phyloP scores from a whole-genome alignment of 805 yeast species.

The Ogataea nakhonphanomensis region DNA sequence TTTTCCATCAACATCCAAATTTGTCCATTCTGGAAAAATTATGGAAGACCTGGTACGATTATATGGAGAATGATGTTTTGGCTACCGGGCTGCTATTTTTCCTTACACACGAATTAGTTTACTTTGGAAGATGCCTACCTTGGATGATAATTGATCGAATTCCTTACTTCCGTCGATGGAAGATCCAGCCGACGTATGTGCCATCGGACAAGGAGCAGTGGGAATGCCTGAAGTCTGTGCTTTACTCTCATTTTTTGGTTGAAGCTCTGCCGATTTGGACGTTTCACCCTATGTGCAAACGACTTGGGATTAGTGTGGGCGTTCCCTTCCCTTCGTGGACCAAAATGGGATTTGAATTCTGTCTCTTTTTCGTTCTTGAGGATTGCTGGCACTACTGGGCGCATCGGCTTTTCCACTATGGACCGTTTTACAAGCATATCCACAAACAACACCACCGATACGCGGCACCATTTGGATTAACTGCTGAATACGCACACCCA shows the following conservation, averaged over 20 bases:
- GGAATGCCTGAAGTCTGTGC: conserved; percentile 58
- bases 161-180: conserved; percentile 49
- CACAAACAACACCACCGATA: conserved; percentile 61
- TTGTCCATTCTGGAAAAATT: conserved; percentile 42
- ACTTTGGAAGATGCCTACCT: conserved; percentile 57
- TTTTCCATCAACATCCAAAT: conserved; percentile 39
- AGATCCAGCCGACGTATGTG: conserved; percentile 50
- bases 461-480: conserved; percentile 60
- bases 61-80: conserved; percentile 50
- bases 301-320: conserved; percentile 44
- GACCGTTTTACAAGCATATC: conserved; percentile 52
- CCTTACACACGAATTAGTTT: conserved; percentile 51
- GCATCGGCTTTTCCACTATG: conserved; percentile 54
- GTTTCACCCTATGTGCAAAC: conserved; percentile 53
- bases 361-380: conserved; percentile 49
- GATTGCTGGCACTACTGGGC: conserved; percentile 63
- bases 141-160: conserved; percentile 54
- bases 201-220: conserved; percentile 57
- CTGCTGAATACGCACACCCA: conserved; percentile 63
- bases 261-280: conserved; percentile 63
- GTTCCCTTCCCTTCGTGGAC: conserved; percentile 52
- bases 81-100: conserved; percentile 59
- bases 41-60: conserved; percentile 57
- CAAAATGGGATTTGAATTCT: conserved; percentile 43
- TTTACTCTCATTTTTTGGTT: conserved; percentile 53